Conservation (phyloP, 169 alveolate species). For the Cyclospora cayetanensis region DNA sequence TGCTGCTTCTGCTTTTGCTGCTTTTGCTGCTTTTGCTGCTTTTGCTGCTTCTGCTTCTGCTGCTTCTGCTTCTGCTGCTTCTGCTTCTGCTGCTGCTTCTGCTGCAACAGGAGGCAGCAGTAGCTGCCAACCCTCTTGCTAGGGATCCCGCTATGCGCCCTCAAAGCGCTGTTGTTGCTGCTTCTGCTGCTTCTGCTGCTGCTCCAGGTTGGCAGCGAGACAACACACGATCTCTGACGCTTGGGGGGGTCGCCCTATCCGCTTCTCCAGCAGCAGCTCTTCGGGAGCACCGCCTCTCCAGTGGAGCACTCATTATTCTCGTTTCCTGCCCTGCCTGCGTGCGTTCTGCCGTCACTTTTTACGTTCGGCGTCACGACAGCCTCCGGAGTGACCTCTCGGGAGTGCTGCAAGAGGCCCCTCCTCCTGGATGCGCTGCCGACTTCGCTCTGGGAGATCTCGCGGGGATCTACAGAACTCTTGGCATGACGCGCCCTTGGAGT, state of each 20-base stretch:
- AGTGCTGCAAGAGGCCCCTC: neutral
- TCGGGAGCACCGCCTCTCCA: neutral
- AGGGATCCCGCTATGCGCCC: no score
- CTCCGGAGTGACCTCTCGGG: neutral
- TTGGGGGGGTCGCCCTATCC: neutral
- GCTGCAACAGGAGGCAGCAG: no score
- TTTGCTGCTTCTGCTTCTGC: neutral
- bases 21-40: neutral
- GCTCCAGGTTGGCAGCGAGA: constrained; percentile 31
- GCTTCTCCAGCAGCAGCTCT: neutral
- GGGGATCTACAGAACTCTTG: neutral
- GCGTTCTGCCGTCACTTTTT: constrained; percentile 22
- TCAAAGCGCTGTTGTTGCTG: no score
- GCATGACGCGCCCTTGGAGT: neutral
- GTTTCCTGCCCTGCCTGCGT: neutral
- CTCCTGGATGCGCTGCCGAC: neutral
- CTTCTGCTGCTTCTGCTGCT: neutral
- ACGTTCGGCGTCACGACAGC: neutral
- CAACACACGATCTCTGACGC: neutral
- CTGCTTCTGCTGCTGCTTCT: neutral
- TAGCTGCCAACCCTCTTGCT: no score
- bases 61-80: neutral
- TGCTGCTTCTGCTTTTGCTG: neutral
- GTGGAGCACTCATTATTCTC: neutral
- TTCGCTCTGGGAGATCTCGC: neutral